Evolutionary conservation across 2,329 filamentous ascomycete genomes (phyloP), one percentile per base, ranked within the genome.

Genomic region (Colletotrichum gloeosporioides): DNA sequence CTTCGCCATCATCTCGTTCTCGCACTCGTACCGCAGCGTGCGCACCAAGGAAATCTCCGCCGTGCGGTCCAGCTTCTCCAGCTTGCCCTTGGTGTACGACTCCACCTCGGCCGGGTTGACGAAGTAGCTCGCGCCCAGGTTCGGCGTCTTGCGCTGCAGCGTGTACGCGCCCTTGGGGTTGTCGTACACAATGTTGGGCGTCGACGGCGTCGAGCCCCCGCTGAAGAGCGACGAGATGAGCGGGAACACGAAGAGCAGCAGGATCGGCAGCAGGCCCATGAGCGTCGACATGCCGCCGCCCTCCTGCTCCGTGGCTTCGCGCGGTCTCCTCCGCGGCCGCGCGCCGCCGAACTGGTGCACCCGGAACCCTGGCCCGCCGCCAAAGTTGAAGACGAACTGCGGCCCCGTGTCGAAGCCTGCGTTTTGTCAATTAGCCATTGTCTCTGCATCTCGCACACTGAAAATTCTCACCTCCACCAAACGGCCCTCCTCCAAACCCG

Each of bases 331-430:
- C 80, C 95, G 91, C 29, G 96, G 95, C 71, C 91, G 89, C 8
- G 88, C 90, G 70, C 97, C 96, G 80, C 96, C 96, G 84, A 99
- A 99, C 83, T 98, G 96, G 84, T 99, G 97, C 77, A 99, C 95
- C 77, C 96, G 92, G 80, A 99, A 93, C 25, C 96, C 96, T 4
- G 96, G 96, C 9, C 96, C 95, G 77, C 96, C 96, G 79, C 95
- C 95, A 85, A 98, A 92, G 86, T 98, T 98, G 87, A 99, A 99
- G 71, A 98, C 95, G 84, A 98, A 98, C 80, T 95, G 94, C 31
- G 95, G 95, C 18, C 95, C 95, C 77, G 90, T 91, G 81, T 95
- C 94, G 85, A 96, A 95, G 57, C 87, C 90, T 90, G 79, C 31
- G 69, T 25, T 31, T 29, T 36, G 15, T 2, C 49, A 32, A 62